Base-by-base conservation (phyloP, 805 yeast species). In the Suhomyces vadensis region DNA sequence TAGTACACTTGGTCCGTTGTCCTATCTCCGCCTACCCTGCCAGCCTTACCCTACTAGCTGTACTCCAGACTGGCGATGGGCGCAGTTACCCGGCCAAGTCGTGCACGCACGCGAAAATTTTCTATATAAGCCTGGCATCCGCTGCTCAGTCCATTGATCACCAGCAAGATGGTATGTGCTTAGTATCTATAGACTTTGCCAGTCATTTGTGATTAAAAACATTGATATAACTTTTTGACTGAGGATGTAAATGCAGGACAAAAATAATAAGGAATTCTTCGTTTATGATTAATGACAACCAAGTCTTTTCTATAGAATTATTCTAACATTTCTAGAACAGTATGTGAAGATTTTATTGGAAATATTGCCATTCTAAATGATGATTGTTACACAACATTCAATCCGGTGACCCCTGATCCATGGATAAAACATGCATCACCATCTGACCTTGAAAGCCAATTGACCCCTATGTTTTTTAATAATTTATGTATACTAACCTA, bases 371-470 rank as follows among this genome's bases (percentile, higher is more conserved):
- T 7, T 14, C 27, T 11, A 11, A n/a, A 24, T 51, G 54, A 51
- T 51, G 54, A 51, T 46, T 41, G 51, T 48, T 46, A 39, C 54
- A 51, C 54, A 48, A 50, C 46, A 46, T 44, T 46, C 35, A n/a
- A 24, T 44, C 61, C 77, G 79, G 80, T 67, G 80, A 77, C 61
- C 59, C 78, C 77, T 87, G 94, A 82, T 83, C 94, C 85, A 69
- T 70, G 86, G 87, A 83, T 79, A 71, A 72, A 69, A 81, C 96
- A 88, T 88, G 96, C 96, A 88, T 88, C 95, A 88, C 96, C 96
- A 88, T 85, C 96, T 88, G 96, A 87, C 61, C 55, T 21, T 26
- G 14, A 20, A 17, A 13, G 33, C 33, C 14, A 29, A 14, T 14
- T 6, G 33, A 14, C 19, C 31, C 8, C 14, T 27, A n/a, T 6